phyloP scores from a whole-genome alignment of 2,329 filamentous ascomycete species.

The Exophiala bonariae region DNA sequence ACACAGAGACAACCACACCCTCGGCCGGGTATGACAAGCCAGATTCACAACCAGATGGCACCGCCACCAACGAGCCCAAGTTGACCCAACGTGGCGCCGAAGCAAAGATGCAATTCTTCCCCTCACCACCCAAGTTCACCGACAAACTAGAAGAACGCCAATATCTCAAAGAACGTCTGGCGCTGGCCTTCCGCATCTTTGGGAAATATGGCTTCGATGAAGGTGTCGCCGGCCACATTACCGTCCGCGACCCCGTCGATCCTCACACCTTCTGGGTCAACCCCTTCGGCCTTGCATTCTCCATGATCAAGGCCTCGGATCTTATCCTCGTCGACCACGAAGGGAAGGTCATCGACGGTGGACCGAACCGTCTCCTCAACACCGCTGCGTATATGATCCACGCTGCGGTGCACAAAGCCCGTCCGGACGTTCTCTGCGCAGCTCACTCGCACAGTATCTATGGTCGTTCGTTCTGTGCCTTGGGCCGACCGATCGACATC shows the following conservation, averaged over 20 bases:
- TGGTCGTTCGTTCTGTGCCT: slow-evolving; percentile 45
- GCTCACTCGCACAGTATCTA: slow-evolving; percentile 58
- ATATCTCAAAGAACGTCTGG: slow-evolving; percentile 56
- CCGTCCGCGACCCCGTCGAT: slow-evolving; percentile 61
- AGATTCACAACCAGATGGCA: slow-evolving; percentile 21
- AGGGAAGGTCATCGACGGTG: slow-evolving; percentile 65
- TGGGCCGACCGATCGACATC: slow-evolving; percentile 45
- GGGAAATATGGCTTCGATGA: slow-evolving; percentile 59
- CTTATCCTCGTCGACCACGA: slow-evolving; percentile 65
- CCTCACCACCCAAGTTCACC: slow-evolving; percentile 36
- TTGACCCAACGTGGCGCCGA: slow-evolving; percentile 13
- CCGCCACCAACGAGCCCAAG: slow-evolving; percentile 23
- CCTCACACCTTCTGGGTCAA: slow-evolving; percentile 66
- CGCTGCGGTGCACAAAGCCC: slow-evolving; percentile 53
- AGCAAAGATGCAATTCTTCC: slow-evolving; percentile 23
- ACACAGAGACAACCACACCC: slow-evolving; percentile 18
- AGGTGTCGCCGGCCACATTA: slow-evolving; percentile 65
- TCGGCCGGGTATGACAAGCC: slow-evolving; percentile 19
- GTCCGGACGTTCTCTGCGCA: slow-evolving; percentile 56
- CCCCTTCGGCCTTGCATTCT: slow-evolving; percentile 64
- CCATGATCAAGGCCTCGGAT: slow-evolving; percentile 63
- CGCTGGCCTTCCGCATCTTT: slow-evolving; percentile 59
- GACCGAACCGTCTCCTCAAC: slow-evolving; percentile 48
- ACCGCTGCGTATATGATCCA: slow-evolving; percentile 54
- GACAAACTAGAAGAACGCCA: slow-evolving; percentile 50